Conservation (phyloP, 208 protist species). For the Acanthamoeba sp. region DNA sequence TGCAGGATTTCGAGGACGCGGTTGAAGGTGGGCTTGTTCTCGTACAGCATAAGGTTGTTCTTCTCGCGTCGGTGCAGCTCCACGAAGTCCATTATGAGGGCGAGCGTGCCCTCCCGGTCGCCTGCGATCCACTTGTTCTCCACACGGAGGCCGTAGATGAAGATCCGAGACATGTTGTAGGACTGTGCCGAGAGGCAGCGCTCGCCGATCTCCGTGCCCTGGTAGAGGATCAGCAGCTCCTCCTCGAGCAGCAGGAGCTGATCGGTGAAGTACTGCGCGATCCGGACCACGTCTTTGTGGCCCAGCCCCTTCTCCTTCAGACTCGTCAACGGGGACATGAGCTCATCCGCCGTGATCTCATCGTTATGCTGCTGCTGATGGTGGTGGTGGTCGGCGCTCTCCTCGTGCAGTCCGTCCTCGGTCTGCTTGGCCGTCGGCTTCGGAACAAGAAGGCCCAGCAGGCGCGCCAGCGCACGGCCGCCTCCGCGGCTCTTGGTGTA, state of each 20-base stretch:
- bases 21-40: constrained; percentile 53
- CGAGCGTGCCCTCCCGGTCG: neutral
- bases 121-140: constrained; percentile 52
- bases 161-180: constrained; percentile 18
- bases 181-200: neutral
- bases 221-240: constrained; percentile 49
- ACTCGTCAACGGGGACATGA: neutral
- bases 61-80: constrained; percentile 27
- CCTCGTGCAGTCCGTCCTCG: no score
- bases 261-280: constrained; percentile 44
- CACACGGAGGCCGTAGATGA: constrained; percentile 49
- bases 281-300: constrained; percentile 13
- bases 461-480: constrained; percentile 3
- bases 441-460: neutral
- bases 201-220: constrained; percentile 39
- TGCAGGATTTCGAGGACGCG: constrained; percentile 23
- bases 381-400: neutral
- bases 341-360: neutral
- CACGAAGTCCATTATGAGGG: constrained; percentile 4
- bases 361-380: neutral
- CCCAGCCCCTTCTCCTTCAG: neutral
- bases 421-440: neutral
- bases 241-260: constrained; percentile 57
- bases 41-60: constrained; percentile 48
- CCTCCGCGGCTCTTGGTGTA: neutral